A percentile compares a stretch with the other conserved stretches of the same genome.
Conservation (phyloP, 1,284 basidiomycete genomes). For the Chiua sp. region DNA sequence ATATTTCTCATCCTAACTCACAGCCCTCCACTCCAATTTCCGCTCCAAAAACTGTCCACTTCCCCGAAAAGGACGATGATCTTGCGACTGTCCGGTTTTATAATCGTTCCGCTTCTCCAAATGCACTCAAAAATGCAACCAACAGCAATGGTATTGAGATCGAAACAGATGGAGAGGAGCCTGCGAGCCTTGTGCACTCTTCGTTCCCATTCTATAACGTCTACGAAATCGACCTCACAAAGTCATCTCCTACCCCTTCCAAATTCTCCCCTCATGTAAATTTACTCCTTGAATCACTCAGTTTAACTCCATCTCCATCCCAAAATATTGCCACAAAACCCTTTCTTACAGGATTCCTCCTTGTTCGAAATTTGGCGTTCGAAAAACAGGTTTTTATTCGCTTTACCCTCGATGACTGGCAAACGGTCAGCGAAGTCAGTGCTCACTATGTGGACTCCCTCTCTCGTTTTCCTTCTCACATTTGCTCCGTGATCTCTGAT, state of each 20-base stretch:
- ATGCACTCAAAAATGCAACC: conserved; percentile 50
- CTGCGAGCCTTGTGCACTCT: conserved; percentile 28
- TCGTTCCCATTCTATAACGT: conserved; percentile 44
- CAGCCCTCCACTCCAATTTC: conserved; percentile 72
- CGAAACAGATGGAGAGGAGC: conserved; percentile 70
- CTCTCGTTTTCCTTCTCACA: conserved; percentile 47
- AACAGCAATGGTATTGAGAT: conserved; percentile 64
- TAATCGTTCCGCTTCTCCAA: conserved; percentile 80
- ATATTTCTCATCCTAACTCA: conserved; percentile 53
- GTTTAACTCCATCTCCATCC: conserved; percentile 33
- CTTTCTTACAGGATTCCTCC: conserved; percentile 67
- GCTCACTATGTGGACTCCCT: conserved; percentile 67
- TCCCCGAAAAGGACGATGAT: conserved; percentile 65
- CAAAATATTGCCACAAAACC: conserved; percentile 31
- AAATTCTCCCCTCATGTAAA: conserved; percentile 38
- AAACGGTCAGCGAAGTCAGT: conserved; percentile 88
- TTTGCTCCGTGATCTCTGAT: conserved; percentile 34
- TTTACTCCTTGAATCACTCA: conserved; percentile 55
- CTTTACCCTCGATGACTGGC: conserved; percentile 95
- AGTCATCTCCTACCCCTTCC: conserved; percentile 52
- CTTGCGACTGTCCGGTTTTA: conserved; percentile 87
- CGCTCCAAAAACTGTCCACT: conserved; percentile 88
- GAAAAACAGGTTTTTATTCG: conserved; percentile 88
- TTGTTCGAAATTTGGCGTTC: conserved; percentile 87
- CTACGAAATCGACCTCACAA: conserved; percentile 49